phyloP scores from a whole-genome alignment of 768 basidiomycete species.

The Pseudohyphozyma bogoriensis region DNA sequence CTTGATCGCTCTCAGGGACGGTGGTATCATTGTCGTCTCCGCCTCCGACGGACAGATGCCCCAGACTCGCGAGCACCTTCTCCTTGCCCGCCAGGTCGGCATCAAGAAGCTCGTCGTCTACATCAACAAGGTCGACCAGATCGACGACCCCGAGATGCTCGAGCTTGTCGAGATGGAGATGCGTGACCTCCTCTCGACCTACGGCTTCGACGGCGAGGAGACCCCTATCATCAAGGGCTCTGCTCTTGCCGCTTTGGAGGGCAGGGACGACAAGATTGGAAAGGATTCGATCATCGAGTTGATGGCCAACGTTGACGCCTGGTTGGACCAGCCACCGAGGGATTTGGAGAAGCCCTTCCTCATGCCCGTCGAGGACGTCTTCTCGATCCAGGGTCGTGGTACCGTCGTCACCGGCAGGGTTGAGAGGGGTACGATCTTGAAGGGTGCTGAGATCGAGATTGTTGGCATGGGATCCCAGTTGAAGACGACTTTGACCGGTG shows the following conservation, averaged over 20 bases:
- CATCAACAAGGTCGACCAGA: slow-evolving; percentile 98
- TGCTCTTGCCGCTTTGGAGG: slow-evolving; percentile 87
- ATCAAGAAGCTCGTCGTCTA: slow-evolving; percentile 96
- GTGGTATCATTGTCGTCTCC: slow-evolving; percentile 62
- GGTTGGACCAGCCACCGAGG: slow-evolving; percentile 89
- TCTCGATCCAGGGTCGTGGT: slow-evolving; percentile 96
- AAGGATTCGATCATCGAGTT: slow-evolving; percentile 68
- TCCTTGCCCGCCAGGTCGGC: slow-evolving; percentile 95
- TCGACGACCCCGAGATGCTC: slow-evolving; percentile 94
- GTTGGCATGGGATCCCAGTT: slow-evolving; percentile 67
- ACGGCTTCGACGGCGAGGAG: slow-evolving; percentile 92
- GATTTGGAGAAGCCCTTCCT: slow-evolving; percentile 97
- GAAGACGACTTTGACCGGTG: slow-evolving; percentile 92
- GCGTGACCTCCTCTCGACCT: slow-evolving; percentile 80
- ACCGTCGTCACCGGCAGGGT: slow-evolving; percentile 94
- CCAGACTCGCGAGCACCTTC: slow-evolving; percentile 94
- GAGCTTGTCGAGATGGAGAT: slow-evolving; percentile 99
- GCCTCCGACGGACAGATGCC: slow-evolving; percentile 99
- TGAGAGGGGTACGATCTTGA: slow-evolving; percentile 81
- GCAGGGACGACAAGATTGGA: slow-evolving; percentile 65
- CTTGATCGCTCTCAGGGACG: slow-evolving; percentile 40
- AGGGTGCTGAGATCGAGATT: slow-evolving; percentile 88
- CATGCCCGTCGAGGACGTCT: slow-evolving; percentile 89
- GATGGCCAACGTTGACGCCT: slow-evolving; percentile 75
- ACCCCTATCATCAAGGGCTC: slow-evolving; percentile 99